A percentile compares a stretch with the other conserved stretches of the same genome.
phyloP scores from a whole-genome alignment of 139 green algal species.

The Ettlia oleoabundans region DNA sequence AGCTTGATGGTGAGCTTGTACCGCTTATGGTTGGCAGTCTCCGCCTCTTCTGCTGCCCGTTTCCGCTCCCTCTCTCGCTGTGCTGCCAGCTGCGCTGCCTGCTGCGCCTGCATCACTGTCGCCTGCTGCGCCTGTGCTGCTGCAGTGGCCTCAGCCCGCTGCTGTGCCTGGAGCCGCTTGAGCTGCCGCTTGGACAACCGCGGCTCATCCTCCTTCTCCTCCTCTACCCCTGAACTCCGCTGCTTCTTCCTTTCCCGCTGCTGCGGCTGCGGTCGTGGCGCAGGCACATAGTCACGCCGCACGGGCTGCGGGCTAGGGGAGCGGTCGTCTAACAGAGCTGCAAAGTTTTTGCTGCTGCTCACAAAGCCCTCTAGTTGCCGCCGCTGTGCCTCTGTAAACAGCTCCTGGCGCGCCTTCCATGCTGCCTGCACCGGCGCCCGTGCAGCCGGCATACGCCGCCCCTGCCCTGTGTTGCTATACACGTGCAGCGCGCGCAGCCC shows the following conservation, averaged over 20 bases:
- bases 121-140: neutral
- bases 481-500: slow-evolving; percentile 36
- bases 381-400: slow-evolving; percentile 36
- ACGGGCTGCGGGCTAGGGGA: neutral
- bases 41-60: neutral
- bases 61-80: neutral
- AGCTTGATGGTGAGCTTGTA: slow-evolving; percentile 18
- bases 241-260: neutral
- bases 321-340: slow-evolving; percentile 15
- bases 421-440: slow-evolving; percentile 28
- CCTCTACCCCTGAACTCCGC: neutral
- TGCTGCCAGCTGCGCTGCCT: neutral
- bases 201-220: neutral
- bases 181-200: slow-evolving; percentile 19
- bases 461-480: slow-evolving; percentile 40
- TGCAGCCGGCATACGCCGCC: slow-evolving; percentile 24
- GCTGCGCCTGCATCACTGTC: neutral
- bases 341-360: slow-evolving; percentile 36
- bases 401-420: neutral
- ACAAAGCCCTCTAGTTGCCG: slow-evolving; percentile 37
- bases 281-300: neutral
- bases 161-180: neutral
- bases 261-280: slow-evolving; percentile 5
- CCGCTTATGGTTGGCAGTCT: slow-evolving; percentile 3
- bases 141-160: neutral